Evolutionary conservation across 2,329 filamentous ascomycete species (phyloP), one percentile per base, ranked within the genome.

Genomic region (Chrysosphaeria jannelii): DNA sequence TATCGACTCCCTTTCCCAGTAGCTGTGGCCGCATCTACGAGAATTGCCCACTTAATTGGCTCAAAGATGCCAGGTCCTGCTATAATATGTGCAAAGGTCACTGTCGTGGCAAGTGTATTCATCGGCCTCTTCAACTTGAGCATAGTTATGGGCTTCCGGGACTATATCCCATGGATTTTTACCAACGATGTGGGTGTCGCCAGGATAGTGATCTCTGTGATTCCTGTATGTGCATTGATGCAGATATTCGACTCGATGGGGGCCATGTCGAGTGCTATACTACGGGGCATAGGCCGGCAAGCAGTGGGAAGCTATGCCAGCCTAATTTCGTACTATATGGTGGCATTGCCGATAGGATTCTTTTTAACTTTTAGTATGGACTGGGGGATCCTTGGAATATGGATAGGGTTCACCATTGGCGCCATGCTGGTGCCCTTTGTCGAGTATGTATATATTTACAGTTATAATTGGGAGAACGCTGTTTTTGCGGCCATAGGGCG

Each of bases 1-100:
- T 89, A n/a, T n/a, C n/a, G n/a, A n/a, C n/a, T 93, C 23, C 78
- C 81, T 0, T 93, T 93, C 46, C 74, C 81, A 0, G 59, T 91
- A 29, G 74, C 69, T 15, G 81, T 93, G 27, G 79, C 81, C 3
- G 64, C 70, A 1, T 81, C 70, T 8, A 93, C 81, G 0, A 65
- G 81, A 1, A 63, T 91, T 9, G 81, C 79, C 10, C 93, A 91
- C 35, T 48, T 93, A 16, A 88, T 93, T 30, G 85, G 81, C 6
- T 79, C 81, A 0, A 69, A 67, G 1, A 53, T 91, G 8, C 65
- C 74, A 3, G 64, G 67, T 22, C 71, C 79, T 0, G 79, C 79
- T 9, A 75, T 67, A 38, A 70, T 61, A 3, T 70, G 70, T 1
- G 71, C 70, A n/a, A 66, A 60, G 41, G 78, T 90, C 26, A 51